A percentile compares a stretch with the other conserved stretches of the same genome.
These are phyloP conservation scores for Cucumis hystrix DNA, from an alignment of 306 rosid genomes.

Conservation along the genomic window DNA sequence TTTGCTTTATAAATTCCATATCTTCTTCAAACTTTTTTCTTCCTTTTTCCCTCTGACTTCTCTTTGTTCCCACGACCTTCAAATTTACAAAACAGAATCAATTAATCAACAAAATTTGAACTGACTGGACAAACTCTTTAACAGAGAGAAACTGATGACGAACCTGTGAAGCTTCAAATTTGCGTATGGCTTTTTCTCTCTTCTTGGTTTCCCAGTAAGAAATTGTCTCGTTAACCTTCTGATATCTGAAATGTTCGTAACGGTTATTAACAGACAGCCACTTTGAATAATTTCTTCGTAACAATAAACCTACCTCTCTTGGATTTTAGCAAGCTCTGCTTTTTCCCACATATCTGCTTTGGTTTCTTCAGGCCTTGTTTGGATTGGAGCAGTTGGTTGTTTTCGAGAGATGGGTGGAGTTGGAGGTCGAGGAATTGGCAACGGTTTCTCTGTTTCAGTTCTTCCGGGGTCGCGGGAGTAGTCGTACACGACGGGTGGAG, in stretches of 20 bases:
- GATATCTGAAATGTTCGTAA: slow-evolving; percentile 32
- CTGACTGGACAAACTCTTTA: neutral
- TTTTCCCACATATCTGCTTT: slow-evolving; percentile 60
- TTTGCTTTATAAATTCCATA: slow-evolving; percentile 17
- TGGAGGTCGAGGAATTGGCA: slow-evolving; percentile 6
- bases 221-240: slow-evolving; percentile 26
- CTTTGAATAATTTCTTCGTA: no score
- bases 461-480: slow-evolving; percentile 23
- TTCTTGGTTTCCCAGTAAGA: slow-evolving; percentile 58
- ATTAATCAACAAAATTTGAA: no score
- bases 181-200: slow-evolving; percentile 28
- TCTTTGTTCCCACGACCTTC: slow-evolving; percentile 28
- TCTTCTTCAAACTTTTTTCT: slow-evolving; percentile 8
- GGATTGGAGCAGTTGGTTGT: slow-evolving; percentile 11
- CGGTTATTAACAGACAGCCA: no score
- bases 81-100: neutral
- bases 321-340: slow-evolving; percentile 37
- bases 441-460: slow-evolving; percentile 10
- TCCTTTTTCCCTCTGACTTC: slow-evolving; percentile 22
- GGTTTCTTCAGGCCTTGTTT: slow-evolving; percentile 5
- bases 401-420: slow-evolving; percentile 11
- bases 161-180: slow-evolving; percentile 44
- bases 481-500: slow-evolving; percentile 12
- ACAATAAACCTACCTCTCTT: slow-evolving; percentile 22
- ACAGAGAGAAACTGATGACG: neutral